Evolutionary conservation across 2,329 filamentous ascomycete species (phyloP), one percentile per base, ranked within the genome.

Genomic region (Ilyonectria destructans): DNA sequence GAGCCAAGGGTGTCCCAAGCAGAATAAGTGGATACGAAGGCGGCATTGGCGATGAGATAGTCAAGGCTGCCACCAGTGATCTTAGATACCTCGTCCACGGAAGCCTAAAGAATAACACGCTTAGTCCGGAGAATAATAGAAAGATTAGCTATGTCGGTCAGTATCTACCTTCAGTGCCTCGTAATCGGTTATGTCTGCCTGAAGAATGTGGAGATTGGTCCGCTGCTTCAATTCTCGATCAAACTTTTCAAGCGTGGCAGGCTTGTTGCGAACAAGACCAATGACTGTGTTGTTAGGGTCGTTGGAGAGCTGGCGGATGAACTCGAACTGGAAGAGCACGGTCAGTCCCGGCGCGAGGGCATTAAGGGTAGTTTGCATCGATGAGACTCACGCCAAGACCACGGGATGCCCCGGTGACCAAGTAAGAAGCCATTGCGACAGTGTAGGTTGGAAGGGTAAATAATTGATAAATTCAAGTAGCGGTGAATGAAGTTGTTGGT

Each of bases 11-110:
- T 57, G n/a, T 58, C 57, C 6, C 70, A 70, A 4, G 67, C 72
- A 31, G 80, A 79, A 26, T 71, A 77, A 0, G 70, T 17, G 1
- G 79, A 69, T 13, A 83, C 67, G 5, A 78, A 71, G 2, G 75
- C 87, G 1, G 80, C 87, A 58, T 89, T 90, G 58, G 82, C 83
- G 31, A 89, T 85, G 6, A 90, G 74, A 67, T 86, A 86, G 75
- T 89, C 87, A 6, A 89, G 68, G 56, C 77, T 74, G 13, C 81
- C 80, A 4, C 78, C 78, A 0, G 80, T 81, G n/a, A 82, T 79
- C n/a, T 75, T 72, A 15, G 62, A 48, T 1, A 61, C 66, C 26
- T 67, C 54, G 85, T 72, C 1, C 77, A 81, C 51, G 2, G 67
- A 49, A 6, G 52, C 54, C 73, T 74, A 1, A 7, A 21, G 45